Conservation (phyloP, 345 rosid genomes). For the Abelmoschus esculentus region DNA sequence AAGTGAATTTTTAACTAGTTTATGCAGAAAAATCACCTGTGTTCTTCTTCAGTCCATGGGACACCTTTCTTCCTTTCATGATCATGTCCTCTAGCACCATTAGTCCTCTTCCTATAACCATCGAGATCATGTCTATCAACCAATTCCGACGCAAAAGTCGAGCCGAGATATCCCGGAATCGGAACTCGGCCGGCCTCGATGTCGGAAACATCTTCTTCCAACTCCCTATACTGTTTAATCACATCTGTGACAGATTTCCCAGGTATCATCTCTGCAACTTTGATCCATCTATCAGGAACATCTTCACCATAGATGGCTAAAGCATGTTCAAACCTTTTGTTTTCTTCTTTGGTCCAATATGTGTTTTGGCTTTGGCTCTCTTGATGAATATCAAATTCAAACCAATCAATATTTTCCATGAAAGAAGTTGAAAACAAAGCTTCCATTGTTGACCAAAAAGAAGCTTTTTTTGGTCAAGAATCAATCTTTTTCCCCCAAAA, state of each 20-base stretch:
- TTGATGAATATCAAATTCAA: background rate
- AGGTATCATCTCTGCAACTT: conserved; percentile 48
- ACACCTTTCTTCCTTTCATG: conserved; percentile 88
- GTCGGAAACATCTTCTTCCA: conserved; percentile 47
- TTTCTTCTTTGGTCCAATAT: conserved; percentile 60
- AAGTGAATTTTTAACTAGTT: background rate
- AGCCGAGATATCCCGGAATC: conserved; percentile 51
- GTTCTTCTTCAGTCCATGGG: conserved; percentile 99
- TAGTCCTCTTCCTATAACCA: conserved; percentile 43
- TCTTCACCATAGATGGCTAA: conserved; percentile 47
- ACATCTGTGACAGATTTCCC: conserved; percentile 54
- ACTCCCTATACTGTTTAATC: conserved; percentile 42
- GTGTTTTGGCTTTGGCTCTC: conserved; percentile 13
- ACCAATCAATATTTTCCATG: conserved; percentile 21
- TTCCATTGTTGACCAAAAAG: conserved; percentile 31
- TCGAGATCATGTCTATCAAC: conserved; percentile 27
- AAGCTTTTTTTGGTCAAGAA: conserved; percentile 23
- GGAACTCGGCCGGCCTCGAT: conserved; percentile 68
- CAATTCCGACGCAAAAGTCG: conserved; percentile 37
- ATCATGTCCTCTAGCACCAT: conserved; percentile 36
- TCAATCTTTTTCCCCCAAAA: conserved; percentile 21
- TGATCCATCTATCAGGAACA: conserved; percentile 53
- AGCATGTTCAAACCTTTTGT: conserved; percentile 62
- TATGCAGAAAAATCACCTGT: conserved; percentile 47
- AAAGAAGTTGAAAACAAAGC: conserved; percentile 28